These are phyloP conservation scores for Arabidopsis suecica DNA, from an alignment of 345 rosid species.

Conservation along the genomic window DNA sequence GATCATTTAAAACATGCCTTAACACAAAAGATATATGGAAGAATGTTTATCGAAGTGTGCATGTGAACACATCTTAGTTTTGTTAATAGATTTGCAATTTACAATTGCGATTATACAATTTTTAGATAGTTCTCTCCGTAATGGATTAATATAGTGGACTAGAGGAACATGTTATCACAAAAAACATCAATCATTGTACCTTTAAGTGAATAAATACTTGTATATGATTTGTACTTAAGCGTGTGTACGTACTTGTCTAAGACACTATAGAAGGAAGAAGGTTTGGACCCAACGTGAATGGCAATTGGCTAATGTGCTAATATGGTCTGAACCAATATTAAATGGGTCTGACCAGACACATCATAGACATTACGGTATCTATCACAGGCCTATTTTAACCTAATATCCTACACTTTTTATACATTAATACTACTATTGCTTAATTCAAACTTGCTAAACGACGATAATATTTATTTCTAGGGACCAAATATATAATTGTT, in stretches of 20 bases:
- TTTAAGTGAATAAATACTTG: not conserved
- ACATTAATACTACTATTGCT: not conserved
- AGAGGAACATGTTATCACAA: not conserved
- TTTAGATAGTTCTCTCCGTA: no score
- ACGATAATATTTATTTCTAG: slow-evolving; percentile 18
- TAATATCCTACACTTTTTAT: not conserved
- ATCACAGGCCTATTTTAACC: slow-evolving; percentile 35
- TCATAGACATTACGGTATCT: slow-evolving; percentile 45
- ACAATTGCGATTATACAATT: no score
- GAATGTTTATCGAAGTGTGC: not conserved
- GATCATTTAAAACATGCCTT: no score
- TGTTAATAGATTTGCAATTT: not conserved
- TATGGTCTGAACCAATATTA: slow-evolving; percentile 41
- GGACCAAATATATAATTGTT: slow-evolving; percentile 2
- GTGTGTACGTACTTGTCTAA: not conserved
- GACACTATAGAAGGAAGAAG: not conserved
- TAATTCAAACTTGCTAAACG: slow-evolving; percentile 12
- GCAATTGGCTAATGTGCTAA: slow-evolving; percentile 34
- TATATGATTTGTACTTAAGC: not conserved
- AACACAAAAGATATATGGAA: no score
- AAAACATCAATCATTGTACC: not conserved
- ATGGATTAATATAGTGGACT: not conserved
- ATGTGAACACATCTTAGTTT: not conserved
- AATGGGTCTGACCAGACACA: slow-evolving; percentile 48
- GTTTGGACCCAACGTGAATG: slow-evolving; percentile 5